phyloP scores from a whole-genome alignment of 2,329 filamentous ascomycete genomes.

The Annulohypoxylon truncatum region DNA sequence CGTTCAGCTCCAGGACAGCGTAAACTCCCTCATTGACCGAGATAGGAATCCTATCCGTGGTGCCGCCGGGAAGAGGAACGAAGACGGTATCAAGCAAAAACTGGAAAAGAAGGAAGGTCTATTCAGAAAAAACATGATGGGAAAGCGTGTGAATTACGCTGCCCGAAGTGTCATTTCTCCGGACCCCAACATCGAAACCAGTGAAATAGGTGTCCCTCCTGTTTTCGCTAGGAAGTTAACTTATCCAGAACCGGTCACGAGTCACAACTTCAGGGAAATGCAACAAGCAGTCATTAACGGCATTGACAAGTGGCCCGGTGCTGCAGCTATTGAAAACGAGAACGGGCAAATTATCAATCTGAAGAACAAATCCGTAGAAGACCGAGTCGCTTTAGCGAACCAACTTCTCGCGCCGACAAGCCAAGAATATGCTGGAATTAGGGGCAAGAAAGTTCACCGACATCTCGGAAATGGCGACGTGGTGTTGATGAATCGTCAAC shows the following conservation, averaged over 20 bases:
- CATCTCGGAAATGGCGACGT: conserved; percentile 97
- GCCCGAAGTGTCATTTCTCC: conserved; percentile 98
- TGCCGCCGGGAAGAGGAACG: conserved; percentile 78
- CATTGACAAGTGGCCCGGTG: conserved; percentile 92
- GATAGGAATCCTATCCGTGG: conserved; percentile 87
- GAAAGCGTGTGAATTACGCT: conserved; percentile 98
- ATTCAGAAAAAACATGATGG: conserved; percentile 99
- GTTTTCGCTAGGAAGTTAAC: conserved; percentile 97
- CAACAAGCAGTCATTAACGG: conserved; percentile 97
- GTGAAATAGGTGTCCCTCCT: conserved; percentile 98
- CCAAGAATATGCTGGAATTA: conserved; percentile 76
- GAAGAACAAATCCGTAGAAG: conserved; percentile 86
- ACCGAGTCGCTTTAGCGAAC: conserved; percentile 89
- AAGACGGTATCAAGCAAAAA: conserved; percentile 97
- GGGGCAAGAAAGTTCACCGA: conserved; percentile 95
- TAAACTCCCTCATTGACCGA: conserved; percentile 93
- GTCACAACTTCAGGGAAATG: conserved; percentile 95
- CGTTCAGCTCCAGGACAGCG: conserved; percentile 84
- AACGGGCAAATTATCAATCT: conserved; percentile 91
- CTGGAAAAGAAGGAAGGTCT: conserved; percentile 98
- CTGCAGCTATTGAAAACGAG: conserved; percentile 94
- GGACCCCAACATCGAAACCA: conserved; percentile 98
- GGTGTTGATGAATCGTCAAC: conserved; percentile 98
- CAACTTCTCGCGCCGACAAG: conserved; percentile 88
- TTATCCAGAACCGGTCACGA: conserved; percentile 96